Evolutionary conservation across 2,329 filamentous ascomycete genomes (phyloP).

Genomic region (Oidium heveae): DNA sequence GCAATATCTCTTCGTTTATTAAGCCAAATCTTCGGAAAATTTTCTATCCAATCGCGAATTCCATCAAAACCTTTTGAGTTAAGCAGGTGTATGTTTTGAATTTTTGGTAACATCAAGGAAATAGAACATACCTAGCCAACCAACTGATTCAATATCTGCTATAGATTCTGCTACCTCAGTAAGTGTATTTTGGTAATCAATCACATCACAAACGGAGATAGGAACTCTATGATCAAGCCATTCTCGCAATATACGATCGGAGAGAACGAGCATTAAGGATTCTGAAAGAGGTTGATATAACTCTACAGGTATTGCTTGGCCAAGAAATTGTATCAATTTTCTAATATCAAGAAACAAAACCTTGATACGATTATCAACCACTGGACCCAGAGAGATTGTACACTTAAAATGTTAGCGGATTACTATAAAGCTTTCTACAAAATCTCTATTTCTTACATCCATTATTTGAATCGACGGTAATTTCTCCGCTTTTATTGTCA

Average conservation of each 20-base stretch:
- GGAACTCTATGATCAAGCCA: constrained; percentile 64
- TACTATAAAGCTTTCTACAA: neutral
- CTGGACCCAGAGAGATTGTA: constrained; percentile 18
- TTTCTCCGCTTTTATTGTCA: constrained; percentile 17
- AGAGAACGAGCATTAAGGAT: constrained; percentile 43
- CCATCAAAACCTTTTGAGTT: constrained; percentile 20
- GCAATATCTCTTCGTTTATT: constrained; percentile 58
- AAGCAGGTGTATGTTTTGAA: neutral
- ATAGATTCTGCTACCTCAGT: constrained; percentile 39
- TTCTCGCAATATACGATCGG: constrained; percentile 38
- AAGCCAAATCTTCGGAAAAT: constrained; percentile 65
- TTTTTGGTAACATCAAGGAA: neutral
- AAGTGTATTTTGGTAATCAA: constrained; percentile 45
- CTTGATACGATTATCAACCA: constrained; percentile 21
- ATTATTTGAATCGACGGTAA: constrained; percentile 18
- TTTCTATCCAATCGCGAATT: constrained; percentile 55
- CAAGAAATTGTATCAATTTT: constrained; percentile 25
- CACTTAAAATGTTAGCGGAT: constrained; percentile 15
- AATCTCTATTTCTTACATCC: constrained; percentile 14
- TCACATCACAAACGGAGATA: constrained; percentile 43
- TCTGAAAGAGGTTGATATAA: constrained; percentile 35
- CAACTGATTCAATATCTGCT: constrained; percentile 29
- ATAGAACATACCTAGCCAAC: constrained; percentile 25
- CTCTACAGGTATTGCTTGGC: constrained; percentile 25
- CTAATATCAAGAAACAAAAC: constrained; percentile 29